These are phyloP conservation scores for Metarhizium anisopliae DNA, from an alignment of 2,329 filamentous ascomycete species.

Conservation along the genomic window DNA sequence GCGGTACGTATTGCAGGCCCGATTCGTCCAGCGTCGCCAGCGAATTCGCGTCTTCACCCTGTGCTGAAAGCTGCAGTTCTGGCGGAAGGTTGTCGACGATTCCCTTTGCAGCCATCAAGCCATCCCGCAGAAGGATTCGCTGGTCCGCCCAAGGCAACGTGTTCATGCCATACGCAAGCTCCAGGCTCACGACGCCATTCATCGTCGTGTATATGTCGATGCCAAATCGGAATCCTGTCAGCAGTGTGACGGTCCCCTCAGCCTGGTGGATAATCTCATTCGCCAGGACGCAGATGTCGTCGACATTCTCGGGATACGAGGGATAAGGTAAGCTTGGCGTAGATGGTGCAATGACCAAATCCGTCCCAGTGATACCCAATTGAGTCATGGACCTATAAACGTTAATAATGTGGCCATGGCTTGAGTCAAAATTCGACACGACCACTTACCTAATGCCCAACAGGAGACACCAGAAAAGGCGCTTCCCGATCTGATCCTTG, in stretches of 20 bases:
- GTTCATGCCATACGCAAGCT: conserved; percentile 73
- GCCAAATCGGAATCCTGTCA: conserved; percentile 75
- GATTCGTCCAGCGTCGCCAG: conserved; percentile 33
- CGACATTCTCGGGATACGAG: conserved; percentile 69
- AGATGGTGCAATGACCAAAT: conserved; percentile 66
- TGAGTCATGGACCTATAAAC: conserved; percentile 61
- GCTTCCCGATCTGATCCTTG: conserved; percentile 63
- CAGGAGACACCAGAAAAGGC: conserved; percentile 79
- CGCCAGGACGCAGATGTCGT: conserved; percentile 71
- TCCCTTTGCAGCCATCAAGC: conserved; percentile 60
- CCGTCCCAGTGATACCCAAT: conserved; percentile 61
- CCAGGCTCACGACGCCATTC: conserved; percentile 68
- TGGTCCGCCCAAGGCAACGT: conserved; percentile 73
- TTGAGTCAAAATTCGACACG: background rate
- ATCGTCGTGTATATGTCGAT: conserved; percentile 74
- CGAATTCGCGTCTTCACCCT: conserved; percentile 25
- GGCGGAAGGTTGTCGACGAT: conserved; percentile 59
- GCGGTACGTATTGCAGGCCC: conserved; percentile 42
- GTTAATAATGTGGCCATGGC: background rate
- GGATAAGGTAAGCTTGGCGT: conserved; percentile 71
- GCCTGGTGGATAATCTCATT: conserved; percentile 64
- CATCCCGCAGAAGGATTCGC: conserved; percentile 61
- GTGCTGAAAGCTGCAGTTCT: conserved; percentile 52
- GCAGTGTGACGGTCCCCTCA: conserved; percentile 54
- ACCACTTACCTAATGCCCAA: conserved; percentile 53